Percentiles rank a stretch among this genome's conserved stretches.
These are phyloP conservation scores for Parascedosporium putredinis DNA, from an alignment of 2,329 filamentous ascomycete genomes.

Conservation along the genomic window DNA sequence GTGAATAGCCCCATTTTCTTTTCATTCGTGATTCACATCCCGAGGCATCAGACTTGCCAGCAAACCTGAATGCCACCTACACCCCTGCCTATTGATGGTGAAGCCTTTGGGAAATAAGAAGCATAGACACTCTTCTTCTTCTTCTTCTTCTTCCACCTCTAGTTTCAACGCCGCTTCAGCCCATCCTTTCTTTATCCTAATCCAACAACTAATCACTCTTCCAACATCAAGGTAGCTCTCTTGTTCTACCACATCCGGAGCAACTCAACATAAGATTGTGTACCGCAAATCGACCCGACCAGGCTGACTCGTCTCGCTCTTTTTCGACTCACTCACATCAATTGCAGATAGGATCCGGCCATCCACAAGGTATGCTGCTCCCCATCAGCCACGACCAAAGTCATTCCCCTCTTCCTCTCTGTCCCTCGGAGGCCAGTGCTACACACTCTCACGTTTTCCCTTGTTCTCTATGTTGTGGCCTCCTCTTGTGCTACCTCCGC, in stretches of 20 bases:
- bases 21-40: neutral
- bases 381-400: too few species aligned
- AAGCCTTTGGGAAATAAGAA: too few species aligned
- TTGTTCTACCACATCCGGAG: neutral
- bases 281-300: neutral
- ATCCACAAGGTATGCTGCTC: neutral
- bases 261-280: neutral
- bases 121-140: neutral
- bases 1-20: neutral
- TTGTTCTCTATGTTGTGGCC: neutral
- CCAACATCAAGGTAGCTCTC: slow-evolving; percentile 1
- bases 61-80: neutral
- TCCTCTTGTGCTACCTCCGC: too few species aligned
- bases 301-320: neutral
- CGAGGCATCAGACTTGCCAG: too few species aligned
- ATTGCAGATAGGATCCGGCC: neutral
- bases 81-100: too few species aligned
- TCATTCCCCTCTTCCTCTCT: neutral
- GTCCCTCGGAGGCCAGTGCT: neutral
- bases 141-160: neutral
- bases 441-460: neutral
- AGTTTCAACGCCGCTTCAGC: too few species aligned
- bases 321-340: neutral
- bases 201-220: too few species aligned
- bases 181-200: too few species aligned